Evolutionary conservation across 768 basidiomycete species (phyloP).

Genomic region (Hericium erinaceus): DNA sequence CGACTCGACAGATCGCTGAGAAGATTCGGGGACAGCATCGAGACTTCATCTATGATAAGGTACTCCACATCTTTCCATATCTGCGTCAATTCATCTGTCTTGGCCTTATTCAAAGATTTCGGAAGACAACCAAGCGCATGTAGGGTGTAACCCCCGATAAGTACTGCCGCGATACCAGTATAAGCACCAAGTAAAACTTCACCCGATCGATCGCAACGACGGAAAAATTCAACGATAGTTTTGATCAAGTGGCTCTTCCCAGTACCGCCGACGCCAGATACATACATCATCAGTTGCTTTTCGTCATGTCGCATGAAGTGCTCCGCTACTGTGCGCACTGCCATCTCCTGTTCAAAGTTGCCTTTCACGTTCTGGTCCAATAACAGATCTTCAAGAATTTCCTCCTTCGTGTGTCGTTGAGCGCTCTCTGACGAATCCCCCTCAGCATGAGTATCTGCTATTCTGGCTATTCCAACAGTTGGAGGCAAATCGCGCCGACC

Average conservation of each 20-base stretch:
- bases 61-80: constrained; percentile 17
- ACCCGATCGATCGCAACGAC: neutral
- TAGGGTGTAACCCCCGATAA: constrained; percentile 22
- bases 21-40: constrained; percentile 18
- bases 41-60: too few relatives aligned
- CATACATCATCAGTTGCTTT: neutral
- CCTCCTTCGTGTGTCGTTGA: neutral
- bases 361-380: neutral
- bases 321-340: neutral
- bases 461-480: too few relatives aligned
- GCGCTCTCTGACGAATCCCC: neutral
- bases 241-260: constrained; percentile 16
- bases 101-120: neutral
- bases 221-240: constrained; percentile 15
- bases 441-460: neutral
- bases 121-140: constrained; percentile 19
- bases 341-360: too few relatives aligned
- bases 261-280: neutral
- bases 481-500: neutral
- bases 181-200: constrained; percentile 17
- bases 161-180: constrained; percentile 22
- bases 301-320: neutral
- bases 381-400: neutral
- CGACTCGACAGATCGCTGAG: constrained; percentile 14
- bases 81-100: neutral